Percentiles rank a stretch among this genome's conserved stretches.
Evolutionary conservation across 306 rosid species (phyloP).

Genomic region (Lablab purpureus): DNA sequence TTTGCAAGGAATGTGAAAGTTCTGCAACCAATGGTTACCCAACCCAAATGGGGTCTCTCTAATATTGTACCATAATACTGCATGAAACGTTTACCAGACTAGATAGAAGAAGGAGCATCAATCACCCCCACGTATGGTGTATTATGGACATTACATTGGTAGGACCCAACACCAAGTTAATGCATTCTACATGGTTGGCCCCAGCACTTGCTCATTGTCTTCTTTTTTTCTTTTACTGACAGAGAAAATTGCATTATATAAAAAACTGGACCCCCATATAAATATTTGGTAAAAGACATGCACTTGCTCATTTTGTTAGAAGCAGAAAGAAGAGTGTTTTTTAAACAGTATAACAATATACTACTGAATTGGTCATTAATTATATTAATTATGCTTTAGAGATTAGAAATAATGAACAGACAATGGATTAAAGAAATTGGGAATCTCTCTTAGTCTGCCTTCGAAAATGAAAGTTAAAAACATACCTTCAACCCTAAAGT

Average conservation of each 20-base stretch:
- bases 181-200: not conserved
- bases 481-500: conserved; percentile 45
- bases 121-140: conserved; percentile 40
- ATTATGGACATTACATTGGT: conserved; percentile 3
- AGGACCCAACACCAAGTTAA: not conserved
- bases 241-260: not conserved
- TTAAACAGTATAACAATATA: too few species aligned
- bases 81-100: conserved; percentile 14
- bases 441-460: conserved; percentile 43
- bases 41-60: conserved; percentile 27
- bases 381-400: conserved; percentile 4
- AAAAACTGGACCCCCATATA: not conserved
- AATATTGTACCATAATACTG: conserved; percentile 12
- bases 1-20: conserved; percentile 32
- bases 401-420: conserved; percentile 2
- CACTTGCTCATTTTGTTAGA: conserved; percentile 4
- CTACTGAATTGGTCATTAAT: conserved; percentile 1
- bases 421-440: conserved; percentile 29
- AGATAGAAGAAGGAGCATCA: conserved; percentile 17
- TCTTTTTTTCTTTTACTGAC: not conserved
- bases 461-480: conserved; percentile 42
- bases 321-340: not conserved
- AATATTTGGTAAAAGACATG: not conserved
- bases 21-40: conserved; percentile 30
- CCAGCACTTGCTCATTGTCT: not conserved